Percentiles rank a stretch among this genome's conserved stretches.
Conservation (phyloP, 148 eudicot species). For the Vaccinium corymbosum region DNA sequence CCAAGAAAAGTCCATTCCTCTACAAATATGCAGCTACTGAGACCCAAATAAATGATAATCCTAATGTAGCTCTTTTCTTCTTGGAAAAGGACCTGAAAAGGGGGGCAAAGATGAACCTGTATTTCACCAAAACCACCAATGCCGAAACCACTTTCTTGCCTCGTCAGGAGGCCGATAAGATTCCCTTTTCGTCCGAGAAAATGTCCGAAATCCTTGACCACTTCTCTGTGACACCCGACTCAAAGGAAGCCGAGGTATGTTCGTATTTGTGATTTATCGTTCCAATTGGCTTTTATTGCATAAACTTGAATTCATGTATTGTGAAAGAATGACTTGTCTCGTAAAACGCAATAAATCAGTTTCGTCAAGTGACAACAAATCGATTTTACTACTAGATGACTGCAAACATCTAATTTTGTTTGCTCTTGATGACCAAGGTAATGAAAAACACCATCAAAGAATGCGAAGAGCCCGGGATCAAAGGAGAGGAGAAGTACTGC, state of each 20-base stretch:
- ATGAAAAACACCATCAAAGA: slow-evolving; percentile 13
- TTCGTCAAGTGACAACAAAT: no score
- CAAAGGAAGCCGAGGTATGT: slow-evolving; percentile 14
- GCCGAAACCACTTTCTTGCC: slow-evolving; percentile 28
- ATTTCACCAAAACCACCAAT: slow-evolving; percentile 14
- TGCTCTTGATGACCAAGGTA: background rate
- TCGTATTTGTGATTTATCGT: no score
- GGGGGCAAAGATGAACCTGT: slow-evolving; percentile 1
- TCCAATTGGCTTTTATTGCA: no score
- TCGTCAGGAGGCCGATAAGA: slow-evolving; percentile 16
- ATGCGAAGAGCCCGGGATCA: slow-evolving; percentile 15
- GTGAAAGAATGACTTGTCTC: no score
- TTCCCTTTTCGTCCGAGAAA: slow-evolving; percentile 29
- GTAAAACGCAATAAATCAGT: no score
- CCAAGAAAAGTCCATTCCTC: background rate
- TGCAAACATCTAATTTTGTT: background rate
- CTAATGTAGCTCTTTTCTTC: slow-evolving; percentile 11
- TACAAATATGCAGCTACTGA: slow-evolving; percentile 19
- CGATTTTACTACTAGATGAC: no score
- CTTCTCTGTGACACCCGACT: slow-evolving; percentile 30
- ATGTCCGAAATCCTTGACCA: slow-evolving; percentile 21
- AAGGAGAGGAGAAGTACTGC: slow-evolving; percentile 29
- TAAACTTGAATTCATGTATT: no score
- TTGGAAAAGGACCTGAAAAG: slow-evolving; percentile 5
- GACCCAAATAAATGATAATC: slow-evolving; percentile 23